Base-by-base conservation (phyloP, 805 yeast genomes). In the Yamadazyma laniorum region DNA sequence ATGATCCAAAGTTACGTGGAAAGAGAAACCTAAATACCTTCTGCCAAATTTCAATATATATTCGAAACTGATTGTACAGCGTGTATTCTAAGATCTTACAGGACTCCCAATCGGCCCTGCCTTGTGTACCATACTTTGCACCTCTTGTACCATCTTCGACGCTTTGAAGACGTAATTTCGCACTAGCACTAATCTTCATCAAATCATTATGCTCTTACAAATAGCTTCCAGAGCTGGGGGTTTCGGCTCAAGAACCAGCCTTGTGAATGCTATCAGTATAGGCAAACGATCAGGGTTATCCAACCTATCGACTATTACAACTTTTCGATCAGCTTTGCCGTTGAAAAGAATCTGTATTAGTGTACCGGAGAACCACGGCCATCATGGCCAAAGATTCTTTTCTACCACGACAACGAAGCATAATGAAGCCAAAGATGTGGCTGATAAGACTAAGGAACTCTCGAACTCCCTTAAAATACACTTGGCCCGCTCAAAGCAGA, bases 1-100 rank as follows among this genome's bases (percentile, higher is more conserved):
- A 74, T 88, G 84, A 83, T 88, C 52, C 76, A 81, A 60, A 81
- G 90, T 51, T 88, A 82, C 61, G 70, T 62, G 25, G 90, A 85
- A 45, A 59, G 74, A 21, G 41, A 39, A 22, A 35, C 38, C 2
- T 42, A 35, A 29, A 7, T 4, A 15, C 17, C 12, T 17, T 30
- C 12, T n/a, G n/a, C n/a, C n/a, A n/a, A n/a, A n/a, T n/a, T n/a
- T n/a, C 14, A 8, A 26, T 12, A 26, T 26, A 9, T 12, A n/a
- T n/a, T n/a, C n/a, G n/a, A n/a, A 26, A 8, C 29, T n/a, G n/a
- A n/a, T n/a, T n/a, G n/a, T n/a, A n/a, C n/a, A n/a, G n/a, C n/a
- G n/a, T n/a, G n/a, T n/a, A n/a, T n/a, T n/a, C n/a, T n/a, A n/a
- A n/a, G n/a, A n/a, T n/a, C n/a, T n/a, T n/a, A n/a, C n/a, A n/a